Base-by-base conservation (phyloP, 768 basidiomycete genomes). In the Boletus vermiculosoides region DNA sequence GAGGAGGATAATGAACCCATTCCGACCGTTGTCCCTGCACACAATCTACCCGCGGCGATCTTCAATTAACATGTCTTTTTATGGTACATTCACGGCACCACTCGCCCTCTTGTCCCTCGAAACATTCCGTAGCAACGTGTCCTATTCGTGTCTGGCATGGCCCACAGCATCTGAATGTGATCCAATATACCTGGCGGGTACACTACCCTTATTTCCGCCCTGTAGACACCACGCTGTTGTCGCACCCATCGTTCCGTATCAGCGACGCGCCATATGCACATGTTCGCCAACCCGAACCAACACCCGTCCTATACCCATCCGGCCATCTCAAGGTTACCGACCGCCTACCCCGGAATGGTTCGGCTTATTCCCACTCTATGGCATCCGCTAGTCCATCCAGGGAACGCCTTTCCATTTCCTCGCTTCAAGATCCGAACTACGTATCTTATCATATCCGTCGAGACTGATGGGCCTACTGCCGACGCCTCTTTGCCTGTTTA, bases 11-110 rank as follows among this genome's bases (percentile, higher is more conserved):
- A 56, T 33, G 52, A 36, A 25, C 2, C 37, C 25, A 2, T 2
- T 25, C 25, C 25, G 25, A 25, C 25, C 25, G 25, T 2, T 37
- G 37, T 39, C 37, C 37, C 57, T 54, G 57, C 50, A 44, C 52
- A 36, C 2, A 23, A 55, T 63, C 62, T 59, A 39, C 16, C 37
- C 33, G 31, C 45, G 59, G 57, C 57, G 63, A 64, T 64, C 63
- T 64, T 63, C 63, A 42, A 54, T 66, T 52, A 50, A 31, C 40
- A 18, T 63, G 11, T 41, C 63, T 10, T 61, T 52, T 10, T 64
- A 33, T 44, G 62, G 62, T 52, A 58, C 12, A 1, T 12, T 53
- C 47, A 58, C 60, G 39, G 39, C 42, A 58, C 16, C 37, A 50
- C 4, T 4, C 2, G 28, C 28, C 4, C 3, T 40, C 6, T n/a